Base-by-base conservation (phyloP, 2,329 filamentous ascomycete genomes). In the Paracamarosporium sp. region DNA sequence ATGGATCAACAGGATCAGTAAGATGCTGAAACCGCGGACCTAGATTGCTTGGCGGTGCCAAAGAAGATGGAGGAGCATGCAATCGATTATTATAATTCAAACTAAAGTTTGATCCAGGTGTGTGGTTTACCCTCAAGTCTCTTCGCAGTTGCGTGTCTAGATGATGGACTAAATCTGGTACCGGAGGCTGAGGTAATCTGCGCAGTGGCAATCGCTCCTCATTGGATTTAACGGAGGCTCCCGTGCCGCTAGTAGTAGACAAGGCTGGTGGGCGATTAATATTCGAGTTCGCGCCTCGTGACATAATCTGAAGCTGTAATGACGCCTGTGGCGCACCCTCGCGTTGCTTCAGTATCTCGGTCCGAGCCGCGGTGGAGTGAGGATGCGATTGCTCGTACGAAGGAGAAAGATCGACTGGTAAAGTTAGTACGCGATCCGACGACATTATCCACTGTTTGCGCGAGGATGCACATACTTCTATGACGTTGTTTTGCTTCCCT, bases 401-500 rank as follows among this genome's bases (percentile, higher is more conserved):
- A 52, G 36, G 27, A 13, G 40, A 24, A 12, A 48, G 20, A 28
- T 20, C 35, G 20, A 40, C 25, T 46, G n/a, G 9, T 8, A 12
- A 30, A 40, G 31, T 47, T 38, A 43, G 50, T 28, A 15, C 25
- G 30, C 11, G n/a, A 24, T 52, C 50, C n/a, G 9, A 24, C 12
- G 9, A 15, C 28, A n/a, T 4, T 43, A 15, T 15, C 4, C 17
- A 25, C 3, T 25, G 6, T 47, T 9, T 41, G 20, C 9, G 13
- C 38, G 15, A 43, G 13, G 6, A 11, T 33, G 22, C 11, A 55
- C 60, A 25, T 61, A 61, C 53, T 38, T n/a, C 31, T 53, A 30
- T 47, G 53, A 15, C 36, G 55, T 38, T 60, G 52, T 38, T 57
- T 65, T 12, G 54, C 63, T 56, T 63, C 60, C 53, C 56, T 56